Conservation (phyloP, 345 rosid genomes). For the Arabidopsis arenosa region DNA sequence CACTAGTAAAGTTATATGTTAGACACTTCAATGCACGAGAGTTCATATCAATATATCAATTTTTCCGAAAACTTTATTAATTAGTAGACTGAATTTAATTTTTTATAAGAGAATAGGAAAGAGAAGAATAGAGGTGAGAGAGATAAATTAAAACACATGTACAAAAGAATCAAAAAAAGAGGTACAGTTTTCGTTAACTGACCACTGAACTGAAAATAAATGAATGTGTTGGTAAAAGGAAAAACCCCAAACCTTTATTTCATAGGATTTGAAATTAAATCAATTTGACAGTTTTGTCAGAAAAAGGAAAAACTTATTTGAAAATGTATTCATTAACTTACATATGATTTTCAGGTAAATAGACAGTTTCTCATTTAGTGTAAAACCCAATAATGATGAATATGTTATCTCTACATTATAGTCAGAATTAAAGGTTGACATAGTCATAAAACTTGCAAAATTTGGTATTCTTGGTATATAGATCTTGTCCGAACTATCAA, state of each 20-base stretch:
- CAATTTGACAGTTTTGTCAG: slow-evolving; percentile 44
- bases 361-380: slow-evolving; percentile 43
- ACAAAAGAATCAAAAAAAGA: slow-evolving; percentile 35
- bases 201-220: slow-evolving; percentile 47
- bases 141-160: slow-evolving; percentile 36
- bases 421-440: slow-evolving; percentile 23
- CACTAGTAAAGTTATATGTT: background rate
- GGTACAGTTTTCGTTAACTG: slow-evolving; percentile 46
- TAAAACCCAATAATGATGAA: slow-evolving; percentile 30
- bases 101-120: slow-evolving; percentile 3
- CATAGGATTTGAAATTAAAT: slow-evolving; percentile 53
- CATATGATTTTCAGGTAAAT: slow-evolving; percentile 41
- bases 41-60: no score
- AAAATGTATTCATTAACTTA: slow-evolving; percentile 30
- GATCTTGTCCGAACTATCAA: background rate
- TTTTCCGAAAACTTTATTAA: no score
- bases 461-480: slow-evolving; percentile 11
- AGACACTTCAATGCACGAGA: no score
- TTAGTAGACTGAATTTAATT: no score
- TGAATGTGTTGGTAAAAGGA: slow-evolving; percentile 45
- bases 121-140: slow-evolving; percentile 8
- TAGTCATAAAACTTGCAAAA: slow-evolving; percentile 6
- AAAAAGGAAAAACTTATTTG: background rate
- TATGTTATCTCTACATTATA: background rate
- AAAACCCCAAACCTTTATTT: slow-evolving; percentile 34